Evolutionary conservation across 805 yeast species (phyloP).

Genomic region (Wickerhamomyces mucosus): DNA sequence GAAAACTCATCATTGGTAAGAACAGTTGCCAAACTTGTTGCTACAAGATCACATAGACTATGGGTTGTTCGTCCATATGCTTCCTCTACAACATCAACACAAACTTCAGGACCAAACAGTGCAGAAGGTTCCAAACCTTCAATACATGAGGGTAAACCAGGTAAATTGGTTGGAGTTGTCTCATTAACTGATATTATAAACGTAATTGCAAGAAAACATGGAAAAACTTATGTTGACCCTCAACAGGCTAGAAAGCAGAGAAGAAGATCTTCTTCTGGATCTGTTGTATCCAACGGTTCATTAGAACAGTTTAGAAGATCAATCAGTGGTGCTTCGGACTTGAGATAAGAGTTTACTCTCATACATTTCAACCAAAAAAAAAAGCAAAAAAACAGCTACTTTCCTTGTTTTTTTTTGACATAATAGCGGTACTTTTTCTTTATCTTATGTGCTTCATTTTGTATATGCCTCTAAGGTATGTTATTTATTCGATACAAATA

Average conservation of each 20-base stretch:
- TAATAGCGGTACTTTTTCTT: too few relatives aligned
- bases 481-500: too few relatives aligned
- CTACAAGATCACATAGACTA: slow-evolving; percentile 85
- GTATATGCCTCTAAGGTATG: too few relatives aligned
- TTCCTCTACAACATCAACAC: slow-evolving; percentile 17
- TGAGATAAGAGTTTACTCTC: slow-evolving; percentile 13
- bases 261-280: slow-evolving; percentile 40
- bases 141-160: slow-evolving; percentile 47
- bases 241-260: slow-evolving; percentile 81
- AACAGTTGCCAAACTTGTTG: slow-evolving; percentile 89
- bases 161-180: slow-evolving; percentile 83
- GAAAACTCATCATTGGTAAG: slow-evolving; percentile 72
- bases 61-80: slow-evolving; percentile 65
- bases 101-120: slow-evolving; percentile 13
- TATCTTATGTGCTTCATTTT: too few relatives aligned
- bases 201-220: slow-evolving; percentile 65
- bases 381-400: too few relatives aligned
- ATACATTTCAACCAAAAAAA: too few relatives aligned
- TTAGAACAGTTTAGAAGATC: slow-evolving; percentile 36
- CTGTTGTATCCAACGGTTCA: slow-evolving; percentile 18
- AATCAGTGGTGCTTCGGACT: slow-evolving; percentile 27
- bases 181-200: slow-evolving; percentile 87
- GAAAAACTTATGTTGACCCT: slow-evolving; percentile 65
- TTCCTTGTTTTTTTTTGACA: too few relatives aligned
- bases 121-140: slow-evolving; percentile 9